These are phyloP conservation scores for Cyberlindnera nakhonratchasimensis DNA, from an alignment of 805 yeast species.

Conservation along the genomic window DNA sequence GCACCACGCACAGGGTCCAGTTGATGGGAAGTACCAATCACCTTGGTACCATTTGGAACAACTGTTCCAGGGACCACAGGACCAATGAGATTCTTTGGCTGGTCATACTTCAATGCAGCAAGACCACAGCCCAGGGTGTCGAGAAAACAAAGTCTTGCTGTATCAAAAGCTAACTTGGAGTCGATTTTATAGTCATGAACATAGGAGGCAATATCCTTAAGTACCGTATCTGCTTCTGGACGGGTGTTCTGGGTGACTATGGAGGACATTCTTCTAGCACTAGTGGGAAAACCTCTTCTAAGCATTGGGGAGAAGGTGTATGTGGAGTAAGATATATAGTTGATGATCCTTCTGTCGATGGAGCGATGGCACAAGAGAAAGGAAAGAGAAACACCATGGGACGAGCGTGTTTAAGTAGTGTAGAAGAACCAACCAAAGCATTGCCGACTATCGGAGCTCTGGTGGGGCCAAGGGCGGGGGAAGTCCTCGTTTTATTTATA, in stretches of 20 bases:
- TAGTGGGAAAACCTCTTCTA: slow-evolving; percentile 11
- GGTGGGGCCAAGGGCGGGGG: too few species aligned
- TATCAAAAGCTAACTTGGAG: slow-evolving; percentile 46
- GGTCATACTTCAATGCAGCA: slow-evolving; percentile 52
- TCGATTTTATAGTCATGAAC: slow-evolving; percentile 44
- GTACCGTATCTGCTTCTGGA: slow-evolving; percentile 48
- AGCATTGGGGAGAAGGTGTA: slow-evolving; percentile 3
- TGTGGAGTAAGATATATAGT: not conserved
- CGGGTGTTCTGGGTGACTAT: slow-evolving; percentile 45
- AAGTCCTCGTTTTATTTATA: too few species aligned
- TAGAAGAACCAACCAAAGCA: not conserved
- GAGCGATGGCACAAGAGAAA: too few species aligned
- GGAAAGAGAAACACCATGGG: too few species aligned
- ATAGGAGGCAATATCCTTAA: slow-evolving; percentile 47
- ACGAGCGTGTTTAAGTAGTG: not conserved
- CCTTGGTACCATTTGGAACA: slow-evolving; percentile 53
- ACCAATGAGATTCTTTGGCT: slow-evolving; percentile 45
- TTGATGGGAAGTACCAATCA: slow-evolving; percentile 48
- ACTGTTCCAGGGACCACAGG: slow-evolving; percentile 57
- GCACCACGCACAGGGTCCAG: slow-evolving; percentile 59
- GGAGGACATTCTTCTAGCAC: slow-evolving; percentile 17
- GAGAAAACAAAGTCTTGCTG: slow-evolving; percentile 52
- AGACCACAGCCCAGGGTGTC: slow-evolving; percentile 61
- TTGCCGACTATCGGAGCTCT: not conserved
- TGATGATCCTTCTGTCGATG: not conserved